phyloP scores from a whole-genome alignment of 1,284 basidiomycete genomes.

The Naganishia albida region DNA sequence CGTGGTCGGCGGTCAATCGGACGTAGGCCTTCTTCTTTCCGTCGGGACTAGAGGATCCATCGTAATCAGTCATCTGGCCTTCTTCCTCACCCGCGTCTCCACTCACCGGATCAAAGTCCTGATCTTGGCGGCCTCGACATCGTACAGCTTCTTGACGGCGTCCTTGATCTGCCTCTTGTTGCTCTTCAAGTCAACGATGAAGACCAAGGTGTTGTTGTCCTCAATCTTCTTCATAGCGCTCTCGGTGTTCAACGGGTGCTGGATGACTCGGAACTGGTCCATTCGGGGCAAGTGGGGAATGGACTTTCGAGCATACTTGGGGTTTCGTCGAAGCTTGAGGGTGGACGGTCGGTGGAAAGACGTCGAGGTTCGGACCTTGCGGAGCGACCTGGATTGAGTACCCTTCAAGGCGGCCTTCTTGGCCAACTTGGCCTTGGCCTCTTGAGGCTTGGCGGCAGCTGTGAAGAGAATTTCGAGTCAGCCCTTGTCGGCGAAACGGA shows the following conservation, averaged over 20 bases:
- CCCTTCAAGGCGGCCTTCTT: constrained; percentile 97
- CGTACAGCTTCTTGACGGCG: constrained; percentile 98
- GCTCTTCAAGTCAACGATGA: constrained; percentile 89
- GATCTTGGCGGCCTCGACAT: constrained; percentile 91
- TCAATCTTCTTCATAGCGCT: constrained; percentile 84
- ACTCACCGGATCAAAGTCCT: constrained; percentile 95
- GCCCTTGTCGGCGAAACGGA: not conserved
- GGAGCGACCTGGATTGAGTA: constrained; percentile 69
- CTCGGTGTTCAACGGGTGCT: constrained; percentile 67
- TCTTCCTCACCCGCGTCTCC: not conserved
- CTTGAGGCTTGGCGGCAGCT: constrained; percentile 48
- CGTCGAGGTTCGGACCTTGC: constrained; percentile 83
- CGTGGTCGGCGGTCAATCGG: constrained; percentile 89
- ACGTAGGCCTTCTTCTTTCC: constrained; percentile 99
- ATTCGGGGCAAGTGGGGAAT: constrained; percentile 92
- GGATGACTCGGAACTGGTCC: constrained; percentile 95
- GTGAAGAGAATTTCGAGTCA: constrained; percentile 6
- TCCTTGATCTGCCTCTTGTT: constrained; percentile 99
- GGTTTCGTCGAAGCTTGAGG: constrained; percentile 76
- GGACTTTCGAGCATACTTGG: constrained; percentile 92
- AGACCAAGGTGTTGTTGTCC: constrained; percentile 98
- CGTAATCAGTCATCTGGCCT: not conserved
- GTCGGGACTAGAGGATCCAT: constrained; percentile 70
- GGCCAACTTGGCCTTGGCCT: constrained; percentile 85
- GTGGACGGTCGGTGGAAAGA: constrained; percentile 98